A percentile compares a stretch with the other conserved stretches of the same genome.
Evolutionary conservation across 768 basidiomycete species (phyloP).

Genomic region (Dioszegia crocea): DNA sequence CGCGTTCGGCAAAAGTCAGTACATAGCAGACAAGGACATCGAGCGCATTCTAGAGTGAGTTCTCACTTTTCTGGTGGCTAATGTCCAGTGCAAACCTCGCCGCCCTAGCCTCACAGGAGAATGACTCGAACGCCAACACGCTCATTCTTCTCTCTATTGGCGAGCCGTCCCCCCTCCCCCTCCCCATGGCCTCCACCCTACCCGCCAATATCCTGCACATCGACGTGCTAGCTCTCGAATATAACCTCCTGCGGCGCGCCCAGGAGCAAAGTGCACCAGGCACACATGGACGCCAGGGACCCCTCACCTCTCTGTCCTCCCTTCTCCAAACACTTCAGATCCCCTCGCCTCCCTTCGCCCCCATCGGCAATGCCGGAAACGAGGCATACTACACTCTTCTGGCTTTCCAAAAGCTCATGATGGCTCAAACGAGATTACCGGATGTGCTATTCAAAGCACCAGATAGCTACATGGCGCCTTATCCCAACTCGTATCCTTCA

Average conservation of each 20-base stretch:
- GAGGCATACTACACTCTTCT: slow-evolving; percentile 47
- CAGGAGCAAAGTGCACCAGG: slow-evolving; percentile 30
- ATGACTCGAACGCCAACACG: slow-evolving; percentile 39
- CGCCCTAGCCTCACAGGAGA: slow-evolving; percentile 43
- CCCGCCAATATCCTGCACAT: slow-evolving; percentile 44
- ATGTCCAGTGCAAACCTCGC: slow-evolving; percentile 40
- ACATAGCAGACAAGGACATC: slow-evolving; percentile 37
- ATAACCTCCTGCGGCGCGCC: slow-evolving; percentile 37
- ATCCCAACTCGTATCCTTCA: not conserved
- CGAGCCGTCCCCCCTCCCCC: slow-evolving; percentile 31
- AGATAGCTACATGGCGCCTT: slow-evolving; percentile 17
- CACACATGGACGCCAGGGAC: slow-evolving; percentile 27
- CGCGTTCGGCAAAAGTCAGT: slow-evolving; percentile 43
- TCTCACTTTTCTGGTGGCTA: not conserved
- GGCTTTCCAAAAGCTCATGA: slow-evolving; percentile 47
- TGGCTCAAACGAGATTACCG: slow-evolving; percentile 40
- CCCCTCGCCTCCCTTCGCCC: slow-evolving; percentile 35
- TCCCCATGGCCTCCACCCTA: slow-evolving; percentile 37
- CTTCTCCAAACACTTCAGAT: slow-evolving; percentile 42
- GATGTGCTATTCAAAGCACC: slow-evolving; percentile 20
- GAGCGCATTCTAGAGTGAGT: slow-evolving; percentile 47
- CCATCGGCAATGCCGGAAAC: slow-evolving; percentile 48
- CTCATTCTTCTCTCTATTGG: slow-evolving; percentile 43
- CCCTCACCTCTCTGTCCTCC: slow-evolving; percentile 32
- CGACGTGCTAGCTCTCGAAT: slow-evolving; percentile 44